Base-by-base conservation (phyloP, 345 rosid species). In the Arabis hirsuta region DNA sequence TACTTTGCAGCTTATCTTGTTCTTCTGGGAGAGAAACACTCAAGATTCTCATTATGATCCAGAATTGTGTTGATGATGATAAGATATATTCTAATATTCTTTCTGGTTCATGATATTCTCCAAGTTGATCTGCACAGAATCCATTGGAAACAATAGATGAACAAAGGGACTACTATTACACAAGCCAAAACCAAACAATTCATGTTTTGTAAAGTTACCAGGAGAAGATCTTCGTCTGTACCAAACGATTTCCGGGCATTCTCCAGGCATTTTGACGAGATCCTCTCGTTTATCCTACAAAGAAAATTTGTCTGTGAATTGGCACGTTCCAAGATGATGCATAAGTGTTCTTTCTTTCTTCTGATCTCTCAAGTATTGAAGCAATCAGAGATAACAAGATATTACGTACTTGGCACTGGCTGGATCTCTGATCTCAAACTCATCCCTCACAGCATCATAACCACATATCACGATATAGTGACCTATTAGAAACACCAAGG, bases 371-470 rank as follows among this genome's bases (percentile, higher is more conserved):
- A 42, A 47, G 65, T 53, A 46, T 36, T 24, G 9, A 45, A 50
- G 34, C 13, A 63, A 39, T 56, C 38, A 48, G 44, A 44, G 52
- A 56, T 46, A 47, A 13, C 47, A 58, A 32, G 43, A 53, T 24
- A 29, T 72, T 86, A 22, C 32, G 6, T 34, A 95, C 99, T 89
- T 78, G 69, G 94, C 79, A 88, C 91, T 86, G 65, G 97, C 96
- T 53, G 99, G 99, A 81, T 96, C 97, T 81, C 94, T 89, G 59
- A 96, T 96, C 84, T 96, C 98, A 54, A 92, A 96, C 83, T 90
- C 98, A 73, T 96, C 90, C 9, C 76, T 72, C 26, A 38, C 72
- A 34, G 91, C 78, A 69, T 91, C 96, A 65, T 92, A 95, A 73
- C 98, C 97, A 39, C 97, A 91, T 78, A 91, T 90, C 77, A 95